phyloP scores from a whole-genome alignment of 257 asterid genomes.

The Ajuga chamaepitys region DNA sequence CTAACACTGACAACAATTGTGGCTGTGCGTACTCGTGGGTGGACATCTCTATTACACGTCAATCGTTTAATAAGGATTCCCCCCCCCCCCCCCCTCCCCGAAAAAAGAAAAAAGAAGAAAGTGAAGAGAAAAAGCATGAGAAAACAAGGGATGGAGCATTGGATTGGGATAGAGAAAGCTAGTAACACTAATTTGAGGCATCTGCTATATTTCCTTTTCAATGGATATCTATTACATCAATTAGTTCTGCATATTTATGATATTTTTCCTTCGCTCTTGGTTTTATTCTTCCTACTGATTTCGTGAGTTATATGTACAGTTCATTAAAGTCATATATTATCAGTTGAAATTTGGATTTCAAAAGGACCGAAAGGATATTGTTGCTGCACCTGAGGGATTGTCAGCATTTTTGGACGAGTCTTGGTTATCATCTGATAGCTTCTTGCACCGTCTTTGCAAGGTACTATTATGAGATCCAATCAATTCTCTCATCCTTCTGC shows the following conservation, averaged over 20 bases:
- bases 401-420: constrained; percentile 69
- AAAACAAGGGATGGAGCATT: neutral
- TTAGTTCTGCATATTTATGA: neutral
- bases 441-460: constrained; percentile 83
- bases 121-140: neutral
- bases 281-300: constrained; percentile 3
- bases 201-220: neutral
- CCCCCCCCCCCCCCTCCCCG: no score
- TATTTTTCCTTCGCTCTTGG: constrained; percentile 3
- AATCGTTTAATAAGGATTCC: neutral
- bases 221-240: neutral
- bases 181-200: neutral
- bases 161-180: neutral
- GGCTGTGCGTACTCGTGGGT: neutral
- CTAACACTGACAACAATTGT: neutral
- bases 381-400: constrained; percentile 36
- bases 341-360: constrained; percentile 76
- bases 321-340: constrained; percentile 57
- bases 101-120: no score
- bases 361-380: constrained; percentile 40
- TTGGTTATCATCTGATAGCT: constrained; percentile 82
- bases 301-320: constrained; percentile 39
- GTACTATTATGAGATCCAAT: constrained; percentile 24
- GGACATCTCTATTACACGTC: neutral
- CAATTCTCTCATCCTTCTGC: neutral